Percentiles rank a stretch among this genome's conserved stretches.
Evolutionary conservation across 192 early-diverging fungal genomes (phyloP).

Genomic region (Coemansia sp.): DNA sequence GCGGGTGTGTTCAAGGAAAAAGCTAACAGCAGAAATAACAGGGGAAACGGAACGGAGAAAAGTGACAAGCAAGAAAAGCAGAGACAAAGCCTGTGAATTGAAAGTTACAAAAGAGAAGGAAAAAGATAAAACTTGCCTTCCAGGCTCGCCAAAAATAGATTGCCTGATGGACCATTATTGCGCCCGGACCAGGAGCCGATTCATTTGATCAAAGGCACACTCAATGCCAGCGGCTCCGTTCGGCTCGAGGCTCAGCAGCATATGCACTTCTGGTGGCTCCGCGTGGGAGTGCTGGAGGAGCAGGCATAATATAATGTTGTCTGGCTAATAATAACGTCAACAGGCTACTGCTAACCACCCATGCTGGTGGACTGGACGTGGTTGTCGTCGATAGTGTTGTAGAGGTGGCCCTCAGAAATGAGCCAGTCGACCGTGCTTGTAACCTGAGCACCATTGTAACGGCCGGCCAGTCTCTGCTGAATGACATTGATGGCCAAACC

Average conservation of each 20-base stretch:
- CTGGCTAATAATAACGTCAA: neutral
- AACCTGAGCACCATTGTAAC: conserved; percentile 18
- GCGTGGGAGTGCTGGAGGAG: no score
- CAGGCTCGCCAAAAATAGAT: neutral
- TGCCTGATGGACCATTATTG: neutral
- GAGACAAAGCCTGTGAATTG: neutral
- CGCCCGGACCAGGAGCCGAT: neutral
- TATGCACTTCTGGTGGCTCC: no score
- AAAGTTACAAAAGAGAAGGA: neutral
- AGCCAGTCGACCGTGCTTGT: conserved; percentile 55
- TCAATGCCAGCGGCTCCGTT: neutral
- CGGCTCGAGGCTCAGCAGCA: neutral
- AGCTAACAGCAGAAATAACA: no score
- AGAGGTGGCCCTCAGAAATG: conserved; percentile 62
- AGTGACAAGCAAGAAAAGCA: conserved; percentile 1
- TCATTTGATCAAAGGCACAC: neutral
- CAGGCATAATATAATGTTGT: neutral
- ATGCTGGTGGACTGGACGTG: conserved; percentile 56
- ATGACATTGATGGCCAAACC: conserved; percentile 54
- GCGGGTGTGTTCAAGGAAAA: neutral
- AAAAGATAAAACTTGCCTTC: neutral
- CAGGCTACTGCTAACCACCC: neutral
- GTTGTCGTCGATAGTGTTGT: conserved; percentile 65
- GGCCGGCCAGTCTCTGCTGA: conserved; percentile 34
- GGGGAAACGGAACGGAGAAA: neutral